These are phyloP conservation scores for Colletotrichum sp. DNA, from an alignment of 2,329 filamentous ascomycete species.

Conservation along the genomic window DNA sequence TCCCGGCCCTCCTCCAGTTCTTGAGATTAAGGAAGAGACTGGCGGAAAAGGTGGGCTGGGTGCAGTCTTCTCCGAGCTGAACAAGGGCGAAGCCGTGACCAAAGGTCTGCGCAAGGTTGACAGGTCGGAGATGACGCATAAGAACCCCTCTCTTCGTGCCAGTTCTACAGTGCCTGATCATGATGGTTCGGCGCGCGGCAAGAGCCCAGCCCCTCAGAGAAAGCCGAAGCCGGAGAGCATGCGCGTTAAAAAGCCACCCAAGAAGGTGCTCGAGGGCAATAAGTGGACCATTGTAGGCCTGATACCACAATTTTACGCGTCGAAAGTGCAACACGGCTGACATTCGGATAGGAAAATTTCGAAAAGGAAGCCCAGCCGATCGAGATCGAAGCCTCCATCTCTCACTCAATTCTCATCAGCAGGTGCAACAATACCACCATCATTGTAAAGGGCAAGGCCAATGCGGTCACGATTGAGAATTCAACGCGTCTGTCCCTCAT, in stretches of 20 bases:
- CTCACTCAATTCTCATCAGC: slow-evolving; percentile 90
- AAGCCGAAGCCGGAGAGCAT: slow-evolving; percentile 87
- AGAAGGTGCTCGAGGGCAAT: slow-evolving; percentile 82
- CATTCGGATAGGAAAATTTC: slow-evolving; percentile 77
- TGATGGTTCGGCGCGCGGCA: slow-evolving; percentile 64
- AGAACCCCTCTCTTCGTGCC: slow-evolving; percentile 87
- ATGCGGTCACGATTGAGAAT: slow-evolving; percentile 96
- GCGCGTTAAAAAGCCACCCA: slow-evolving; percentile 81
- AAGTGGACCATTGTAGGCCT: slow-evolving; percentile 85
- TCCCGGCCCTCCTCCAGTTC: slow-evolving; percentile 71
- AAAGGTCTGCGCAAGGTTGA: slow-evolving; percentile 91
- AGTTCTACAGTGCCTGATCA: slow-evolving; percentile 71
- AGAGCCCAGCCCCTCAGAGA: slow-evolving; percentile 87
- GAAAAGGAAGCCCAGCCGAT: slow-evolving; percentile 77
- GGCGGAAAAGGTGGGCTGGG: slow-evolving; percentile 68
- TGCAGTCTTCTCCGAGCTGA: slow-evolving; percentile 91
- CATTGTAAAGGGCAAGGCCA: slow-evolving; percentile 90
- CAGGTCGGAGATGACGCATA: slow-evolving; percentile 96
- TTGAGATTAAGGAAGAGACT: slow-evolving; percentile 60
- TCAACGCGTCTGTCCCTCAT: slow-evolving; percentile 83
- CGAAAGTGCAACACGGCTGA: slow-evolving; percentile 6
- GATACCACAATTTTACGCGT: background rate
- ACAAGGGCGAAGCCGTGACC: slow-evolving; percentile 88
- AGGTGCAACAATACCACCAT: slow-evolving; percentile 91
- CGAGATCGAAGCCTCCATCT: slow-evolving; percentile 80